Conservation (phyloP, 2,329 filamentous ascomycete genomes). For the Aspergillus transmontanensis region DNA sequence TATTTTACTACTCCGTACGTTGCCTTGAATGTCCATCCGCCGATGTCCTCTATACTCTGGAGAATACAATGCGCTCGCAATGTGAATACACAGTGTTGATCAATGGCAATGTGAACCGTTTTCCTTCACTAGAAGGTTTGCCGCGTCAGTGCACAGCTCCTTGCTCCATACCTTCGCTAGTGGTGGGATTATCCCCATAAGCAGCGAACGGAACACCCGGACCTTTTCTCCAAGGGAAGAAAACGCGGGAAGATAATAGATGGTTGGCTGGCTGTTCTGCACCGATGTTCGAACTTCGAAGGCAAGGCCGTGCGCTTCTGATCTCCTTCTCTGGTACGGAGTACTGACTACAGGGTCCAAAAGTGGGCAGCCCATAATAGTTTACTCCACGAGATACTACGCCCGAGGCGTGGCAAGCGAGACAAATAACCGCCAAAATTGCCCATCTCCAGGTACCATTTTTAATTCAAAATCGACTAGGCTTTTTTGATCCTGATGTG, state of each 20-base stretch:
- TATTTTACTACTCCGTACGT: not conserved
- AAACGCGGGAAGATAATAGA: not conserved
- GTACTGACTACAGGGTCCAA: not conserved
- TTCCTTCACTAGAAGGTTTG: not conserved
- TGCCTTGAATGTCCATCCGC: not conserved
- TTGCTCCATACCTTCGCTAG: not conserved
- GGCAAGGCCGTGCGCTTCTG: not conserved
- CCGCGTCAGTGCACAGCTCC: constrained; percentile 1
- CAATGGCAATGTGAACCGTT: not conserved
- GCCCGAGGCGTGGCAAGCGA: constrained; percentile 5
- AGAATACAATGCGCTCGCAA: not conserved
- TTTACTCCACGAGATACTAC: not conserved
- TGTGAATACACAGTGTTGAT: not conserved
- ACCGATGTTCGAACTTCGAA: not conserved
- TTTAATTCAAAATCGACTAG: not conserved
- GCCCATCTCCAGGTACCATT: not conserved
- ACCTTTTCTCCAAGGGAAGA: not conserved
- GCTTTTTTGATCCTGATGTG: constrained; percentile 5
- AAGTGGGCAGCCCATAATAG: not conserved
- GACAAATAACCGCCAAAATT: not conserved
- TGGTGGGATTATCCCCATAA: not conserved
- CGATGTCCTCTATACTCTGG: not conserved
- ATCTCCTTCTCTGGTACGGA: not conserved
- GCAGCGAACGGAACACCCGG: not conserved
- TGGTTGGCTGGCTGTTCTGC: not conserved